Evolutionary conservation across 805 yeast species (phyloP), one percentile per base, ranked within the genome.

Genomic region (Candida maris): DNA sequence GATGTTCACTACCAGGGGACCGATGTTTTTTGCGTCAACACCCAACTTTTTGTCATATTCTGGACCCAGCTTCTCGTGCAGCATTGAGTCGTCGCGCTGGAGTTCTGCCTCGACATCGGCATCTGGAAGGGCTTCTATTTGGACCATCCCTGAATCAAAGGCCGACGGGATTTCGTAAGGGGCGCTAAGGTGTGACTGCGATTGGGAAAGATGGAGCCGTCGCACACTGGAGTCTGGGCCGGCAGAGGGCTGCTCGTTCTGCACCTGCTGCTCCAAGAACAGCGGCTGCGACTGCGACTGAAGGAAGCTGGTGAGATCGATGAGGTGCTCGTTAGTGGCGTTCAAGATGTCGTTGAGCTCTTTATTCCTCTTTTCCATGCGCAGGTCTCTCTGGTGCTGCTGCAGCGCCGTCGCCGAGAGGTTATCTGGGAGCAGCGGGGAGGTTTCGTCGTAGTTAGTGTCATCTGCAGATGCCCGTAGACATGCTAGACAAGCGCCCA

Each of bases 401-500:
- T 45, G 44, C 24, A 39, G 36, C 17, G 45, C 49, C 15, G 43
- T 39, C 17, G 48, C 41, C 1, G 48, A 41, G 15, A 32, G 39
- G 23, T 42, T 42, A 30, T 49, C 51, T 8, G 37, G 46, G 18
- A 59, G 37, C 19, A 59, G 41, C 2, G 61, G 62, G 7, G 56
- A 40, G 7, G 46, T 52, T 33, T 58, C 64, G 21, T 50, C 56
- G 21, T 41, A 42, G n/a, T 46, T 48, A 15, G 49, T 55, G 27
- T 53, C 51, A 21, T 41, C 50, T 12, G 32, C 19, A 3, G 39
- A 18, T 4, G 49, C 43, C 21, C 51, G 37, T 19, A 62, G 28
- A 37, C 67, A 62, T 4, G 66, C 61, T 4, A 61, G 44, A 34
- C 64, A 60, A 14, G 48, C 21, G 14, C 67, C 67, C 67, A 62